These are phyloP conservation scores for Chlorella ohadii DNA, from an alignment of 139 green algal species.

Conservation along the genomic window DNA sequence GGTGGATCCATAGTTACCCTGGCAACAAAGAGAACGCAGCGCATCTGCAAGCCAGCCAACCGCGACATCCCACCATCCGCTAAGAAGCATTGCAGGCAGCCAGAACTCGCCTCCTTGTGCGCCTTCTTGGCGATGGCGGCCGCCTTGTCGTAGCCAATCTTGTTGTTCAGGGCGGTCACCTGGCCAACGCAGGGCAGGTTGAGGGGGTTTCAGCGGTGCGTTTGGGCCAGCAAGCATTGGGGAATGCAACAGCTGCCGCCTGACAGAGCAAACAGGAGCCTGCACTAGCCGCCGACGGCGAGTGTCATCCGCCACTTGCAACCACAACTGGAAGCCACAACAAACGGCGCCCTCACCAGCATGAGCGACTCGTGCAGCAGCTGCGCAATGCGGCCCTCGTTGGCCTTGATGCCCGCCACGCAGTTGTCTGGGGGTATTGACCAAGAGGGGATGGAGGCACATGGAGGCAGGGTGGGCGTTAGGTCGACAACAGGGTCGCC, in stretches of 20 bases:
- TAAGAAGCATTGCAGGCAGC: not conserved
- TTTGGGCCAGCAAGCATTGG: too few relatives aligned
- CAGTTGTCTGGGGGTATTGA: slow-evolving; percentile 28
- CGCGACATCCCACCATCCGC: too few relatives aligned
- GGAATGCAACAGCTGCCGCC: too few relatives aligned
- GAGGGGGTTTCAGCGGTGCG: too few relatives aligned
- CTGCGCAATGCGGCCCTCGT: slow-evolving; percentile 79
- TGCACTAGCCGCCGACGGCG: too few relatives aligned
- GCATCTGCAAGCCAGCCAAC: not conserved
- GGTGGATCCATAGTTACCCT: too few relatives aligned
- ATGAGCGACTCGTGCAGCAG: slow-evolving; percentile 95
- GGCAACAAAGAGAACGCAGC: too few relatives aligned
- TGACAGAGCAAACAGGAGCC: too few relatives aligned
- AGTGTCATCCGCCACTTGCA: too few relatives aligned
- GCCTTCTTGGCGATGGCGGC: slow-evolving; percentile 95
- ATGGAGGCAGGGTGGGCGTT: not conserved
- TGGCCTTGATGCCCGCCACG: slow-evolving; percentile 83
- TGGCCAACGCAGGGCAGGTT: too few relatives aligned
- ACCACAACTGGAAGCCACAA: too few relatives aligned
- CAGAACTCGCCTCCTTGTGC: slow-evolving; percentile 77
- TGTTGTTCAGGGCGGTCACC: slow-evolving; percentile 87
- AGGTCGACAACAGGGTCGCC: not conserved
- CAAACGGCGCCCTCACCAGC: slow-evolving; percentile 84
- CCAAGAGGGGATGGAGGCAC: not conserved
- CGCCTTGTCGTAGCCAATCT: slow-evolving; percentile 94